Base-by-base conservation (phyloP, 345 rosid genomes). In the Trapa bicornis region DNA sequence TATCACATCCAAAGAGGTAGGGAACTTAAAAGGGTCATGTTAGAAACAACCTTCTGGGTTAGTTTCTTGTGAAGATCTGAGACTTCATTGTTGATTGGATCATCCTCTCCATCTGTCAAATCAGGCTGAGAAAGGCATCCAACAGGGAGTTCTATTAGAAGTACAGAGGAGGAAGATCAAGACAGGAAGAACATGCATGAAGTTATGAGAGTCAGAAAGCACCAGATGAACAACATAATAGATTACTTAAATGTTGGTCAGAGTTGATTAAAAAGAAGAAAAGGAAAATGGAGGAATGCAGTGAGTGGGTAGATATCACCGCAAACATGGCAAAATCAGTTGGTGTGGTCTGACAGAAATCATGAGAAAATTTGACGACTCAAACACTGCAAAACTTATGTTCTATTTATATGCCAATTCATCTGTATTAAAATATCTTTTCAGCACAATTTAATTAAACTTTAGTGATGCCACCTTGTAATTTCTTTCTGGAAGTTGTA, bases 31-130 rank as follows among this genome's bases (percentile, higher is more conserved):
- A 43, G 45, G 63, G 17, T 36, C 52, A 65, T 36, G 1, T 8
- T 15, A 62, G 67, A 43, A 70, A n/a, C 12, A 41, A 84, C 88
- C 84, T 76, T 84, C 61, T 75, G 73, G 13, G 36, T 22, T 57
- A 75, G 83, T 72, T 70, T 72, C 65, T 74, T 80, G 43, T 78
- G 79, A 45, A 82, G 81, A 69, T 80, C 73, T 60, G 65, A 71
- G 35, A 82, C 74, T 35, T 82, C 84, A 66, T 77, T 74, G 73
- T 47, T 67, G 60, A 84, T 70, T n/a, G 74, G 65, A 8, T 41
- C 43, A 70, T 74, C 83, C 70, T 84, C 88, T 58, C 81, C 81
- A 75, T 84, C 84, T 43, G 81, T 79, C 63, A 84, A 80, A 80
- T 80, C 86, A 76, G 88, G 88, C 88, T 84, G 76, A 74, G 47